Evolutionary conservation across 768 basidiomycete species (phyloP), one percentile per base, ranked within the genome.

Genomic region (Daedaleopsis nitida): DNA sequence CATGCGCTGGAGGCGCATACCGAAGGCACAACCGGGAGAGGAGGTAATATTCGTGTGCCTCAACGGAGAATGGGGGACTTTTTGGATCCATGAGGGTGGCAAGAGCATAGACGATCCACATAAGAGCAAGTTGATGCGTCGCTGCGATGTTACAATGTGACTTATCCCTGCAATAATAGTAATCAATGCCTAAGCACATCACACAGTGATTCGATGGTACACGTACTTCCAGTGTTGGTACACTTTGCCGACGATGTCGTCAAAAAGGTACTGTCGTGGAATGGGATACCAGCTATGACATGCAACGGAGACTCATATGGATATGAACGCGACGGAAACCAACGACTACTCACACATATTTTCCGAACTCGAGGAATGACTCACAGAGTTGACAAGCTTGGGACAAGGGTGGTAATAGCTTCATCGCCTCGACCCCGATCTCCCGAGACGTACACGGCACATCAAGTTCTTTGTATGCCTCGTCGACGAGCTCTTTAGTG

Each of bases 81-180:
- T 74, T 68, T 6, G 79, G 77, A 67, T 89, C 86, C 63, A 89
- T 85, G n/a, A 89, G 75, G 0, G 80, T 74, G 0, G 82, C 89
- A 24, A 92, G 78, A 6, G 88, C 83, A 63, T 92, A 85, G 13
- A 91, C 71, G 45, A 81, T 80, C 68, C 86, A 89, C 19, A 92
- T 77, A 27, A 91, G 77, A 0, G 88, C 78, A 16, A 90, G 74
- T 1, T 80, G 73, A 59, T 89, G 85, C n/a, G 80, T 73, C n/a
- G 71, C 72, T 9, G 76, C 69, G 49, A 79, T 64, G 8, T 68
- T 68, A 42, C 67, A 68, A 0, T 66, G 48, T 78, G 38, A 39
- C 11, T 16, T 12, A 37, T 62, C 56, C 11, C 54, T 39, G 32
- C 1, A 17, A 51, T 47, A 56, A 16, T 19, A 21, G 21, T 27